phyloP scores from a whole-genome alignment of 768 basidiomycete species.

The Suillus paluster region DNA sequence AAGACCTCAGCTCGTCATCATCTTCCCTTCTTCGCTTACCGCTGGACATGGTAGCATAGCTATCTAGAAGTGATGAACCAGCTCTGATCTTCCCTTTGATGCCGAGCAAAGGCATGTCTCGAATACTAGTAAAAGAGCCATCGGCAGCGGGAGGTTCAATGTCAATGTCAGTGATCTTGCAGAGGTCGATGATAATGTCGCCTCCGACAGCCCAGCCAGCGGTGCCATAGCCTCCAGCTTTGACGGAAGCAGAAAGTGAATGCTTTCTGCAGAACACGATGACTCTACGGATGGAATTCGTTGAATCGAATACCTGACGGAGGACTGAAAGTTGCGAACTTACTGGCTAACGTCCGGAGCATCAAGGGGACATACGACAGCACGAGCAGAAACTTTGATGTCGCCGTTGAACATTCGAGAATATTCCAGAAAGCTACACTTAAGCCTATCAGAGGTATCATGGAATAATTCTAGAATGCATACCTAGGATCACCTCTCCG shows the following conservation, averaged over 20 bases:
- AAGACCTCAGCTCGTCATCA: conserved; percentile 53
- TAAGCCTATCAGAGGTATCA: conserved; percentile 7
- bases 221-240: conserved; percentile 91
- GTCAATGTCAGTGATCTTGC: conserved; percentile 65
- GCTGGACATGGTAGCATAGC: conserved; percentile 13
- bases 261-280: conserved; percentile 77
- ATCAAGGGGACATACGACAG: conserved; percentile 74
- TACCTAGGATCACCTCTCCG: conserved; percentile 49
- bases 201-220: conserved; percentile 90
- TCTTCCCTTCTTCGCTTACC: conserved; percentile 64
- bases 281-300: conserved; percentile 44
- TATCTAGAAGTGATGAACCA: conserved; percentile 12
- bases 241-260: conserved; percentile 74
- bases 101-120: conserved; percentile 53
- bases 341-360: conserved; percentile 84
- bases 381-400: conserved; percentile 59
- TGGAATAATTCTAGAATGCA: conserved; percentile 9
- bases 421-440: conserved; percentile 29
- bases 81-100: conserved; percentile 58
- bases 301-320: conserved; percentile 11
- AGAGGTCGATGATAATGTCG: conserved; percentile 83
- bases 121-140: conserved; percentile 63
- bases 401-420: conserved; percentile 78
- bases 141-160: conserved; percentile 63
- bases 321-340: conserved; percentile 31